These are phyloP conservation scores for Acanthamoeba quina DNA, from an alignment of 208 protist genomes.

Conservation along the genomic window DNA sequence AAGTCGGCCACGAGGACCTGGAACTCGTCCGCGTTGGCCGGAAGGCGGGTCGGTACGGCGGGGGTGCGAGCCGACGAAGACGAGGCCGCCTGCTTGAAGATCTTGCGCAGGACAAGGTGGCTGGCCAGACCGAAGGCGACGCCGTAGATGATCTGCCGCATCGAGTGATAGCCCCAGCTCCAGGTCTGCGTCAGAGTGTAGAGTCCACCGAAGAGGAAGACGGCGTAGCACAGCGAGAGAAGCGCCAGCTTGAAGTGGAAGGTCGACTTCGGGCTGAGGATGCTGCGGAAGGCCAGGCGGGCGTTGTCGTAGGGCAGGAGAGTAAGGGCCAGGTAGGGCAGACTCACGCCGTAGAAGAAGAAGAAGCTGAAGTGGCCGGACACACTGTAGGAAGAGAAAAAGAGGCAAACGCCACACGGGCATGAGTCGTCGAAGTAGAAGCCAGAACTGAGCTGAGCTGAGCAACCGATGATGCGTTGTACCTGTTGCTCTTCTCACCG, in stretches of 20 bases:
- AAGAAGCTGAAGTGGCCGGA: slow-evolving; percentile 68
- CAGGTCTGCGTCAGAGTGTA: slow-evolving; percentile 47
- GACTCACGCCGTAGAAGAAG: slow-evolving; percentile 27
- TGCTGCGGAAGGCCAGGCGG: not conserved
- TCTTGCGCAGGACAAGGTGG: not conserved
- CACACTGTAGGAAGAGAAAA: not conserved
- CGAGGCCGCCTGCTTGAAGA: not conserved
- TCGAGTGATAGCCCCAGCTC: slow-evolving; percentile 57
- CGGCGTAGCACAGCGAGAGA: slow-evolving; percentile 22
- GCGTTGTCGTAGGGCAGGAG: slow-evolving; percentile 7
- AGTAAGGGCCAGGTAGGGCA: slow-evolving; percentile 29
- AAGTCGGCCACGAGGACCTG: not conserved
- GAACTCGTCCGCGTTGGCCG: not conserved
- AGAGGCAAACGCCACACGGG: not conserved
- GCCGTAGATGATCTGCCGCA: slow-evolving; percentile 46
- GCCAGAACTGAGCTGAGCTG: no score
- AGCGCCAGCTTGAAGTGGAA: slow-evolving; percentile 60
- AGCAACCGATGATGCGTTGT: not conserved
- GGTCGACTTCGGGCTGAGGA: slow-evolving; percentile 9
- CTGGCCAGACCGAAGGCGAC: slow-evolving; percentile 7
- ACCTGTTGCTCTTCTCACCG: slow-evolving; percentile 30
- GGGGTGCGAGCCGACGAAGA: not conserved
- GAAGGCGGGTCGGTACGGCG: not conserved
- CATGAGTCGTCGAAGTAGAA: not conserved
- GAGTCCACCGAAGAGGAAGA: slow-evolving; percentile 47